Evolutionary conservation across 495 filamentous ascomycete species (phyloP).

Genomic region (Penicillium arizonense): DNA sequence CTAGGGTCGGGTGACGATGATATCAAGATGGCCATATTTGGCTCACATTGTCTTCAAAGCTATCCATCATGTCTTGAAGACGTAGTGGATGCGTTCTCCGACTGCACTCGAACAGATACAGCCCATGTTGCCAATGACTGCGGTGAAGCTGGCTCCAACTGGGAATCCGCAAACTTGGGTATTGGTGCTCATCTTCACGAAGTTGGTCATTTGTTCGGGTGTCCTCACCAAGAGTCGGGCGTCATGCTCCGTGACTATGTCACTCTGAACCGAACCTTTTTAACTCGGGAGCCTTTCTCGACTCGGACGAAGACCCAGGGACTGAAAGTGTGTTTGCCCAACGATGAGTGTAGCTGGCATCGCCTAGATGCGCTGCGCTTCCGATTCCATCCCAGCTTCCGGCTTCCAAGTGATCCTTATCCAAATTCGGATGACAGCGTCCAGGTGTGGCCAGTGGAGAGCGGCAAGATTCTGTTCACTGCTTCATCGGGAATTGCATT

Average conservation of each 20-base stretch:
- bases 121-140: conserved; percentile 78
- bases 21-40: conserved; percentile 82
- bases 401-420: conserved; percentile 72
- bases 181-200: conserved; percentile 92
- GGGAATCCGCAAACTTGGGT: conserved; percentile 88
- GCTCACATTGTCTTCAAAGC: conserved; percentile 83
- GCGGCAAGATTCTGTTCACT: conserved; percentile 74
- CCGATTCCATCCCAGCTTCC: conserved; percentile 87
- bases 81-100: conserved; percentile 78
- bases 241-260: conserved; percentile 89
- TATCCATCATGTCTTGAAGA: conserved; percentile 85
- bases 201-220: conserved; percentile 81
- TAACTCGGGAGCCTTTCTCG: conserved; percentile 73
- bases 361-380: conserved; percentile 84
- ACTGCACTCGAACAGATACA: conserved; percentile 86
- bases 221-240: conserved; percentile 81
- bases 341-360: conserved; percentile 88
- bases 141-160: conserved; percentile 80
- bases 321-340: conserved; percentile 62
- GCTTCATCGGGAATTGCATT: conserved; percentile 78
- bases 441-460: conserved; percentile 84
- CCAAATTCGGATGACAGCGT: conserved; percentile 70
- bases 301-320: conserved; percentile 81
- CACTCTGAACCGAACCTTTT: conserved; percentile 77
- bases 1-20: conserved; percentile 66